These are phyloP conservation scores for Colletotrichum eremochloae DNA, from an alignment of 2,329 filamentous ascomycete species.

Conservation along the genomic window DNA sequence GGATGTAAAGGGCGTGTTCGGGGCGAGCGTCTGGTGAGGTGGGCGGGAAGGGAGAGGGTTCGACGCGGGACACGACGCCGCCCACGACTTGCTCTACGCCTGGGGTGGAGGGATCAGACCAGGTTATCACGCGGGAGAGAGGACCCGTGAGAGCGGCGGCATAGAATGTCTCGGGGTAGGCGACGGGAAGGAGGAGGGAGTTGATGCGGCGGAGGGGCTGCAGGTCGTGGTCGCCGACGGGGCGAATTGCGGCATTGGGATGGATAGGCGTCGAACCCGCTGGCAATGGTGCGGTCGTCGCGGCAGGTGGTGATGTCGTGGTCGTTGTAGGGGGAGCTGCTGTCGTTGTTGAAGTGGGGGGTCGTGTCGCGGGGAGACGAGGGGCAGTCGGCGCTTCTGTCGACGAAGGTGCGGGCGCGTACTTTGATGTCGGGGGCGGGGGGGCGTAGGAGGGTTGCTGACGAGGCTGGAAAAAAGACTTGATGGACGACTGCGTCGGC, in stretches of 20 bases:
- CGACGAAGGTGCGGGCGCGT: conserved; percentile 47
- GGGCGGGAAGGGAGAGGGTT: conserved; percentile 56
- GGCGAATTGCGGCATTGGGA: conserved; percentile 66
- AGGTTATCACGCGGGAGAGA: conserved; percentile 73
- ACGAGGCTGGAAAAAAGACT: conserved; percentile 71
- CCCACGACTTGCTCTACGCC: conserved; percentile 63
- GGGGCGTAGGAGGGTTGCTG: conserved; percentile 58
- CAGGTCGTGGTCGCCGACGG: conserved; percentile 65
- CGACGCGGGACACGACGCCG: conserved; percentile 73
- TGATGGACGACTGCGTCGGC: conserved; percentile 68
- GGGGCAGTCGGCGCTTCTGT: conserved; percentile 38
- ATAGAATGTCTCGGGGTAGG: conserved; percentile 76
- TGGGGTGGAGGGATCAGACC: conserved; percentile 58
- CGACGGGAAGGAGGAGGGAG: conserved; percentile 72
- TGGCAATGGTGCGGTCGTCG: conserved; percentile 44
- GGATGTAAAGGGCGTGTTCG: conserved; percentile 71
- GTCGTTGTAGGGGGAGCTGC: conserved; percentile 40
- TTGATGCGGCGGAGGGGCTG: conserved; percentile 74
- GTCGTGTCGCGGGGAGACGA: conserved; percentile 48
- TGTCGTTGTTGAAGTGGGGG: conserved; percentile 48
- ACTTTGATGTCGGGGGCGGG: conserved; percentile 53
- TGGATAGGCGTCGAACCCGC: conserved; percentile 54
- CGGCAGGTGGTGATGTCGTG: conserved; percentile 42
- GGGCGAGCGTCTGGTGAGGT: conserved; percentile 46
- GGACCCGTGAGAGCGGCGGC: conserved; percentile 63